Percentiles rank a stretch among this genome's conserved stretches.
These are phyloP conservation scores for Aspergillus bridgeri DNA, from an alignment of 495 filamentous ascomycete species.

Conservation along the genomic window DNA sequence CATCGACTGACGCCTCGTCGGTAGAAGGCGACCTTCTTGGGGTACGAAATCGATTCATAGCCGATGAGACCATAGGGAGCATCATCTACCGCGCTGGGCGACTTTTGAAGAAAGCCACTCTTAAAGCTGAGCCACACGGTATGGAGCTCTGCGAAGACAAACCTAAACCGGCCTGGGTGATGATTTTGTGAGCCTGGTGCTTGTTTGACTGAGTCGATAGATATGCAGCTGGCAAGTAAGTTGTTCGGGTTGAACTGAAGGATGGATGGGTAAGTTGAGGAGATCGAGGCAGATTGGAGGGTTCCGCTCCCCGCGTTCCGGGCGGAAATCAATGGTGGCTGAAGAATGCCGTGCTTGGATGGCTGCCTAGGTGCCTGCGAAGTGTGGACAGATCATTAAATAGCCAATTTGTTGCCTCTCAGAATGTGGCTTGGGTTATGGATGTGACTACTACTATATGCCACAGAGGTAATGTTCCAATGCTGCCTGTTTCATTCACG, in stretches of 20 bases:
- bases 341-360: neutral
- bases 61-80: conserved; percentile 6
- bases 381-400: neutral
- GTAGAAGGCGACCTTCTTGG: neutral
- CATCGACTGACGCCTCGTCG: neutral
- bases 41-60: conserved; percentile 1
- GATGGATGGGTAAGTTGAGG: neutral
- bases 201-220: neutral
- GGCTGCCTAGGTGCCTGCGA: neutral
- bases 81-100: neutral
- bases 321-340: neutral
- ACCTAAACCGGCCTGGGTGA: too few species aligned
- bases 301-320: neutral
- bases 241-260: neutral
- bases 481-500: neutral
- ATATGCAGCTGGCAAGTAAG: neutral
- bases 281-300: neutral
- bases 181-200: neutral
- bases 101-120: neutral
- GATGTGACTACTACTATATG: neutral
- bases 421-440: too few species aligned
- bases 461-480: neutral
- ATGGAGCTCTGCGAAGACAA: neutral
- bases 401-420: neutral
- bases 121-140: neutral